A percentile compares a stretch with the other conserved stretches of the same genome.
Conservation (phyloP, 1,284 basidiomycete genomes). For the Papiliotrema nemorosa region DNA sequence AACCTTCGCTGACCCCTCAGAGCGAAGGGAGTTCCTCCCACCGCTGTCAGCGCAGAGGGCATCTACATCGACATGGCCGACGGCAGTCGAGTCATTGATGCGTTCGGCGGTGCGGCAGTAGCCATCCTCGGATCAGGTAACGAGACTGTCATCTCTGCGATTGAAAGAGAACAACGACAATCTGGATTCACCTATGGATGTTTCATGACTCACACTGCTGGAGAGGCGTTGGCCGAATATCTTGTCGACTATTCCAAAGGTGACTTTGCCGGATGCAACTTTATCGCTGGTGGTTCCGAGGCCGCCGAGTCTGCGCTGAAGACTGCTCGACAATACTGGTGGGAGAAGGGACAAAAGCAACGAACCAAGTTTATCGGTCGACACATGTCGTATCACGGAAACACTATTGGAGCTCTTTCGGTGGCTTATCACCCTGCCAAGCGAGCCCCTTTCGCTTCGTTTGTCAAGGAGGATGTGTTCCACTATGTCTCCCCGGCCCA, state of each 20-base stretch:
- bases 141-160: neutral
- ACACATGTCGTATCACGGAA: conserved; percentile 75
- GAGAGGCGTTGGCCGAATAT: conserved; percentile 5
- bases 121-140: neutral
- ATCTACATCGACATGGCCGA: neutral
- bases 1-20: neutral
- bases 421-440: conserved; percentile 12
- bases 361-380: conserved; percentile 76
- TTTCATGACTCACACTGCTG: neutral
- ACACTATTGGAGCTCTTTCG: conserved; percentile 58
- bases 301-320: conserved; percentile 35
- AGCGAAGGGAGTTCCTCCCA: neutral
- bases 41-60: neutral
- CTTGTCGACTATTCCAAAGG: conserved; percentile 4
- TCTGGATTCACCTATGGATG: neutral
- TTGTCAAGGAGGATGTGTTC: conserved; percentile 14
- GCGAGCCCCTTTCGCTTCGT: neutral
- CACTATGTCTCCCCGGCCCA: conserved; percentile 59
- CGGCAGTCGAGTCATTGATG: neutral
- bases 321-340: conserved; percentile 41
- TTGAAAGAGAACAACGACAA: neutral
- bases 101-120: neutral
- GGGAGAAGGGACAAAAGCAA: conserved; percentile 64
- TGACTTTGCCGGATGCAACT: conserved; percentile 7
- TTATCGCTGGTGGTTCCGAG: conserved; percentile 22